These are phyloP conservation scores for Fusarium redolens DNA, from an alignment of 2,329 filamentous ascomycete species.

Conservation along the genomic window DNA sequence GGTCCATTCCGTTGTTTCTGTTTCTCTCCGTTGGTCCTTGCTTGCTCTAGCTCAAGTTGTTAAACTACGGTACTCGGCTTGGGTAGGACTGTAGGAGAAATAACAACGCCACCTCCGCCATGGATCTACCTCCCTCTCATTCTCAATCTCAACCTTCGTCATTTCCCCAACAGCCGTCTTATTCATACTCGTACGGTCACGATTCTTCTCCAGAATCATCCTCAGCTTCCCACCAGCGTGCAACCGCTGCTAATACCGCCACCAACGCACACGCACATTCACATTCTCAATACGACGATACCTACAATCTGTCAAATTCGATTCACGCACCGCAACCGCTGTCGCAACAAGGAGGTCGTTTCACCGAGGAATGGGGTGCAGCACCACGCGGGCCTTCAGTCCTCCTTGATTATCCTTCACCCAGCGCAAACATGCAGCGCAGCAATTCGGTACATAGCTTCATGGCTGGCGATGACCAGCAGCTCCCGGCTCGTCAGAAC, in stretches of 20 bases:
- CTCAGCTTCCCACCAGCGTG: constrained; percentile 29
- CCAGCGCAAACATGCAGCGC: constrained; percentile 63
- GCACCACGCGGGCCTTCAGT: constrained; percentile 72
- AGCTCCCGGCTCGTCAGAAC: constrained; percentile 64
- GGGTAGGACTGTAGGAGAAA: constrained; percentile 33
- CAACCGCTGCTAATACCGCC: constrained; percentile 29
- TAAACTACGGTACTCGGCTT: constrained; percentile 8
- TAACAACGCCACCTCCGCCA: constrained; percentile 47
- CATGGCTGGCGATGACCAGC: constrained; percentile 58
- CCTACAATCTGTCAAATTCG: constrained; percentile 27
- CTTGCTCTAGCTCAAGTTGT: constrained; percentile 19
- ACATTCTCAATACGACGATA: constrained; percentile 36
- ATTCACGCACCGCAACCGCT: constrained; percentile 36
- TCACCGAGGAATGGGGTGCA: constrained; percentile 78
- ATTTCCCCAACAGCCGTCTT: constrained; percentile 34
- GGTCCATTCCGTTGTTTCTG: constrained; percentile 26
- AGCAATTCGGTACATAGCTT: constrained; percentile 70
- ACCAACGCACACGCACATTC: constrained; percentile 29
- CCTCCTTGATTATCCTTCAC: constrained; percentile 62
- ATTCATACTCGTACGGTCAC: constrained; percentile 36
- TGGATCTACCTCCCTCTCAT: constrained; percentile 45
- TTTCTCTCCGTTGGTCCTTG: constrained; percentile 21
- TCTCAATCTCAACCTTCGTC: constrained; percentile 40
- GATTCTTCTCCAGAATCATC: constrained; percentile 39
- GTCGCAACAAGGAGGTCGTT: constrained; percentile 58